Conservation (phyloP, 306 rosid species). For the Dryas drummondii region DNA sequence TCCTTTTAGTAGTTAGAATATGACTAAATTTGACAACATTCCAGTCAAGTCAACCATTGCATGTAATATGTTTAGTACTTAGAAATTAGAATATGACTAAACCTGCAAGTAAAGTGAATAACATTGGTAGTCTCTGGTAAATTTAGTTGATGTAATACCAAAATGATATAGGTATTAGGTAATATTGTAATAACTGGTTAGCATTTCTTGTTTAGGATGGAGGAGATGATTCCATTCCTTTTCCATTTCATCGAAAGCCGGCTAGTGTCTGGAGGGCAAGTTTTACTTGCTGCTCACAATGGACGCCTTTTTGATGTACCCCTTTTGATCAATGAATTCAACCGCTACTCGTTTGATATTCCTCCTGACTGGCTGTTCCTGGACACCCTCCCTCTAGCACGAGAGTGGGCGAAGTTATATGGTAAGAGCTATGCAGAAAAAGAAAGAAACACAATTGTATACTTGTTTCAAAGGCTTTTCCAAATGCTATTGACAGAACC, state of each 20-base stretch:
- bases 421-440: background rate
- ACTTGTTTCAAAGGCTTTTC: too few species aligned
- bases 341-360: background rate
- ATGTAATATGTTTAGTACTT: too few species aligned
- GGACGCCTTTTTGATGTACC: background rate
- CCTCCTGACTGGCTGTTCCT: constrained; percentile 7
- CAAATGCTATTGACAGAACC: background rate
- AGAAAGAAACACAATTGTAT: background rate
- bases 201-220: background rate
- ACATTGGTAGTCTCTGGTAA: background rate
- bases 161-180: background rate
- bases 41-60: too few species aligned
- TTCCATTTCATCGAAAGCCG: background rate
- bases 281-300: constrained; percentile 9
- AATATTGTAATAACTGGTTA: background rate
- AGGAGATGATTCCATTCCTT: background rate
- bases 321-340: background rate
- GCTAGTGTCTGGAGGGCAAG: background rate
- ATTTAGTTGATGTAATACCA: background rate
- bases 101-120: background rate
- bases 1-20: too few species aligned
- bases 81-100: too few species aligned
- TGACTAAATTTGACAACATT: too few species aligned
- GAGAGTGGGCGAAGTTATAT: background rate
- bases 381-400: background rate